These are phyloP conservation scores for Heterobasidion parviporum DNA, from an alignment of 1,284 basidiomycete genomes.

Conservation along the genomic window DNA sequence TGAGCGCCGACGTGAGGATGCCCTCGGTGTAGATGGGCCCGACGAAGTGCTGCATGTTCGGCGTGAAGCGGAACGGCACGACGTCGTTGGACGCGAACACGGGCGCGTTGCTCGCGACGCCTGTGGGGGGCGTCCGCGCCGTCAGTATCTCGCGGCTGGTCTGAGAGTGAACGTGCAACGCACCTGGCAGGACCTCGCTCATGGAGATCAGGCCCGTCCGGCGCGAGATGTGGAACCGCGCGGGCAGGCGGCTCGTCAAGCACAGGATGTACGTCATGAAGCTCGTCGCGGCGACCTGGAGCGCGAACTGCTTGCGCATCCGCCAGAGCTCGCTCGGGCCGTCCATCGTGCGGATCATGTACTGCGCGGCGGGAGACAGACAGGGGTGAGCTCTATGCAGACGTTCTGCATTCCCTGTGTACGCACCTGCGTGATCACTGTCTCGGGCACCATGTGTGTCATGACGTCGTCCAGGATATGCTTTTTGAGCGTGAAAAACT, in stretches of 20 bases:
- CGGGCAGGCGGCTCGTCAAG: slow-evolving; percentile 78
- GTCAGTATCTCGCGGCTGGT: not conserved
- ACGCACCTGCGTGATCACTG: slow-evolving; percentile 71
- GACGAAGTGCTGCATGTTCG: slow-evolving; percentile 93
- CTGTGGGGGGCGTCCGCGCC: not conserved
- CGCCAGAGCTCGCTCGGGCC: slow-evolving; percentile 88
- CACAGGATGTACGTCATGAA: slow-evolving; percentile 93
- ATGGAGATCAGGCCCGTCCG: slow-evolving; percentile 87
- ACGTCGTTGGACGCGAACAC: slow-evolving; percentile 76
- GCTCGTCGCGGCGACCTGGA: slow-evolving; percentile 81
- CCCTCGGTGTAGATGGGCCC: slow-evolving; percentile 90
- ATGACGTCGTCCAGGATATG: slow-evolving; percentile 90
- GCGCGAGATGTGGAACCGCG: slow-evolving; percentile 84
- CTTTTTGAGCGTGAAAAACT: slow-evolving; percentile 72
- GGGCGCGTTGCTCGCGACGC: slow-evolving; percentile 40
- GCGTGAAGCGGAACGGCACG: slow-evolving; percentile 95
- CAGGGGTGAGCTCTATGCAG: not conserved
- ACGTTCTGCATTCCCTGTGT: slow-evolving; percentile 16
- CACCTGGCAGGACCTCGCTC: slow-evolving; percentile 85
- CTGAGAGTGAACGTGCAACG: not conserved
- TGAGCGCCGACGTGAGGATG: slow-evolving; percentile 76
- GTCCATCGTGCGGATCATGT: slow-evolving; percentile 84
- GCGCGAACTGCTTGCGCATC: slow-evolving; percentile 94
- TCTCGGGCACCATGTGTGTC: slow-evolving; percentile 87
- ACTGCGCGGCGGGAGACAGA: slow-evolving; percentile 41